Conservation (phyloP, 75 land plant species). For the Cunninghamia lanceolata region DNA sequence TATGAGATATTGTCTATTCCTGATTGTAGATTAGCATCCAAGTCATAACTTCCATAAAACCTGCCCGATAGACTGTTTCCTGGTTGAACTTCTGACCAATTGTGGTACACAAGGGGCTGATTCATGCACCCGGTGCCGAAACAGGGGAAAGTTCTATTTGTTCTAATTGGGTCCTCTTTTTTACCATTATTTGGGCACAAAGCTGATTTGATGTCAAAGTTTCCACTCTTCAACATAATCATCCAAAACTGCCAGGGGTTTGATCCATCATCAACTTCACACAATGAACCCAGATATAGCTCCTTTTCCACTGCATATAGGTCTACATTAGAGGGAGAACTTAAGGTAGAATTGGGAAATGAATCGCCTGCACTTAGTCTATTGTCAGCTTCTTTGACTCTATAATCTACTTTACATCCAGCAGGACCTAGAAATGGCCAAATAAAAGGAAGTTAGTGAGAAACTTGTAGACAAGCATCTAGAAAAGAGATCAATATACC, state of each 20-base stretch:
- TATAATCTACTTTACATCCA: conserved; percentile 14
- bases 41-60: conserved; percentile 83
- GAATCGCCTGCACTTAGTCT: conserved; percentile 36
- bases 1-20: conserved; percentile 28
- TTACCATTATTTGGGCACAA: conserved; percentile 40
- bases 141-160: conserved; percentile 49
- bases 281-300: conserved; percentile 55
- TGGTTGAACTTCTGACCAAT: conserved; percentile 21
- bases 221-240: conserved; percentile 21
- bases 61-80: conserved; percentile 41
- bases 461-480: neutral
- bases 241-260: conserved; percentile 23
- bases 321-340: conserved; percentile 24
- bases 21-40: conserved; percentile 28
- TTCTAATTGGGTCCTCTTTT: conserved; percentile 27
- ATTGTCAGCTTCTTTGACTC: conserved; percentile 47
- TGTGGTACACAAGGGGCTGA: conserved; percentile 60
- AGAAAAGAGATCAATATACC: too few relatives aligned
- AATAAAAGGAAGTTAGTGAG: neutral
- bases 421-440: neutral
- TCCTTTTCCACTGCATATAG: conserved; percentile 73
- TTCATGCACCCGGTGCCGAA: conserved; percentile 89
- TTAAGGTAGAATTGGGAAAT: conserved; percentile 16
- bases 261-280: conserved; percentile 25
- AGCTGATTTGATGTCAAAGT: conserved; percentile 36